Evolutionary conservation across 257 asterid genomes (phyloP).

Genomic region (Leonotis leonurus): DNA sequence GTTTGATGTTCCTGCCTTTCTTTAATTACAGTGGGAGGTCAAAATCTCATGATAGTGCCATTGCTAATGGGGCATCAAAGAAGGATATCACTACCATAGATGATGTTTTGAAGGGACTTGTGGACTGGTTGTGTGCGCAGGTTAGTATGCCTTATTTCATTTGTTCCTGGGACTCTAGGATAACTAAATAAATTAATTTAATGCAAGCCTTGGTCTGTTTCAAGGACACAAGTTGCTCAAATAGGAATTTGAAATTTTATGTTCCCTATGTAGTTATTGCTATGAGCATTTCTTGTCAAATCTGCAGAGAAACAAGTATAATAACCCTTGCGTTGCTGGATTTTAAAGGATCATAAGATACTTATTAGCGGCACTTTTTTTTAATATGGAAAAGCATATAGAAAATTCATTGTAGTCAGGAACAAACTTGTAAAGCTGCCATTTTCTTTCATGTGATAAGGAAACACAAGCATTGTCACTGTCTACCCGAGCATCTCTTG

Average conservation of each 20-base stretch:
- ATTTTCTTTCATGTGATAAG: background rate
- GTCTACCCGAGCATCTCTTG: background rate
- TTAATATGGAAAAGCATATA: background rate
- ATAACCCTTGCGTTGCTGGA: background rate
- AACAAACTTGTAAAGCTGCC: background rate
- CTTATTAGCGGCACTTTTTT: background rate
- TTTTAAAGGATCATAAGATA: background rate
- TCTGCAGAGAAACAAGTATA: background rate
- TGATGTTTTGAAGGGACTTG: constrained; percentile 77
- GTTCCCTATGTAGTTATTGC: background rate
- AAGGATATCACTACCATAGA: constrained; percentile 41
- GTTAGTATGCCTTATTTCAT: constrained; percentile 25
- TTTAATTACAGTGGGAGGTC: constrained; percentile 64
- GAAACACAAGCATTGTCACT: background rate
- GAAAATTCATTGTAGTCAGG: background rate
- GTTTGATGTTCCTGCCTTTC: constrained; percentile 12
- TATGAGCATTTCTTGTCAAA: background rate
- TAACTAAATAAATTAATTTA: background rate
- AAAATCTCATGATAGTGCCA: constrained; percentile 34
- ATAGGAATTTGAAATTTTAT: background rate
- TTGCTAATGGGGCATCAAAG: constrained; percentile 52
- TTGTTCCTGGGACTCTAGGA: background rate
- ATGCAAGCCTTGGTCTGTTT: background rate
- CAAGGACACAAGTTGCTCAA: background rate
- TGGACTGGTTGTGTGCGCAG: constrained; percentile 90